These are phyloP conservation scores for Cryptosporidium baileyi DNA, from an alignment of 169 alveolate species.

Conservation along the genomic window DNA sequence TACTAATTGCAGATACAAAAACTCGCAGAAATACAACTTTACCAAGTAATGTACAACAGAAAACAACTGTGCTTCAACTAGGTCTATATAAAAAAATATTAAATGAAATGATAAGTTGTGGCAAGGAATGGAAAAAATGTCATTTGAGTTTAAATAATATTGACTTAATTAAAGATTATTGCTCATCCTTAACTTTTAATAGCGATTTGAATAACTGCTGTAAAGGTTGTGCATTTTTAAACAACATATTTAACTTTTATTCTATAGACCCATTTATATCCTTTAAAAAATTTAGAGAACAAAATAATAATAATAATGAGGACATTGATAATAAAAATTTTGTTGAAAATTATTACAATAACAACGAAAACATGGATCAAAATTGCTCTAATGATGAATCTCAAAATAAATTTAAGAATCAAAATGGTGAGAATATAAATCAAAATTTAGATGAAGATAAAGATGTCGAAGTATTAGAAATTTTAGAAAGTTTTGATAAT, in stretches of 20 bases:
- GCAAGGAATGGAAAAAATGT: slow-evolving; percentile 8
- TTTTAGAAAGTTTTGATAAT: neutral
- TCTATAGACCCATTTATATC: neutral
- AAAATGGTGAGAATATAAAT: neutral
- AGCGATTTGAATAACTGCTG: slow-evolving; percentile 27
- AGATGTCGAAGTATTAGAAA: neutral
- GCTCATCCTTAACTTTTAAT: too few relatives aligned
- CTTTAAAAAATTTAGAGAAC: slow-evolving; percentile 2
- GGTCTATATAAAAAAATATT: slow-evolving; percentile 49
- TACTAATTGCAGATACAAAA: slow-evolving; percentile 58
- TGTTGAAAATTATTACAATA: neutral
- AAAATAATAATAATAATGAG: neutral
- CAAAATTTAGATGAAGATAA: neutral
- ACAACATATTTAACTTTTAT: slow-evolving; percentile 6
- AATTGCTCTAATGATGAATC: neutral
- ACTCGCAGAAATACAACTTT: slow-evolving; percentile 44
- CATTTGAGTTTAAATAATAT: neutral
- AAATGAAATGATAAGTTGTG: slow-evolving; percentile 23
- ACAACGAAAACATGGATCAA: neutral
- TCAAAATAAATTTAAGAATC: neutral
- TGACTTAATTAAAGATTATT: neutral
- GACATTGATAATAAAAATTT: neutral
- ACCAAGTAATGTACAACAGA: slow-evolving; percentile 55
- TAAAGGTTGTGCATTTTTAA: slow-evolving; percentile 19
- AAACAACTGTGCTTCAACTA: slow-evolving; percentile 53